These are phyloP conservation scores for Claviceps purpurea DNA, from an alignment of 2,329 filamentous ascomycete genomes.

Conservation along the genomic window DNA sequence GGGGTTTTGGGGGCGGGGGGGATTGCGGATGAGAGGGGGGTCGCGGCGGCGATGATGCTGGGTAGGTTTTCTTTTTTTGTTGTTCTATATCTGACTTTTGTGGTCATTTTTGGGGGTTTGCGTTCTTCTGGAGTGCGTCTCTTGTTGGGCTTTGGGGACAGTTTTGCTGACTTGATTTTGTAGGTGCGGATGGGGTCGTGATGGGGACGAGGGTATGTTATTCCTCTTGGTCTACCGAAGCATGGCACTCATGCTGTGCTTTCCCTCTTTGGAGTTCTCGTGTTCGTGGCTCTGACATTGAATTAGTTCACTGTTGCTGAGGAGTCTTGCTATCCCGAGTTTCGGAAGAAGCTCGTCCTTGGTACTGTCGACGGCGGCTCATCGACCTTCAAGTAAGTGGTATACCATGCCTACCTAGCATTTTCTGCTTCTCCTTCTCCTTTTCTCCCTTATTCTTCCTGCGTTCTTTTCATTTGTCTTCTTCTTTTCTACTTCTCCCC, in stretches of 20 bases:
- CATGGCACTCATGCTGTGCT: too few species aligned
- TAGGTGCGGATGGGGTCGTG: constrained; percentile 28
- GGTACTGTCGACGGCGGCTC: constrained; percentile 28
- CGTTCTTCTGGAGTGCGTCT: too few species aligned
- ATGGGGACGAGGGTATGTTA: constrained; percentile 29
- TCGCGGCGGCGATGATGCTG: constrained; percentile 40
- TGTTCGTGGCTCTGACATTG: background rate
- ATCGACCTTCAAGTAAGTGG: constrained; percentile 30
- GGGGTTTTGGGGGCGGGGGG: constrained; percentile 45
- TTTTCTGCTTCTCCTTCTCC: background rate
- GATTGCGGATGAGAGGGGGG: constrained; percentile 41
- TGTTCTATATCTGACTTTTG: too few species aligned
- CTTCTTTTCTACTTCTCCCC: background rate
- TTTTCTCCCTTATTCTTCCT: background rate
- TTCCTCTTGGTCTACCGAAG: background rate
- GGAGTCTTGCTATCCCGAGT: constrained; percentile 29
- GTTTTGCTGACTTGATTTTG: background rate
- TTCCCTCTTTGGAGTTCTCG: background rate
- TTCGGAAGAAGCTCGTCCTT: constrained; percentile 27
- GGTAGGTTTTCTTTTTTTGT: constrained; percentile 22
- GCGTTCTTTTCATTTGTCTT: background rate
- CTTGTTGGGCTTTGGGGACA: background rate
- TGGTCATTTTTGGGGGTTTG: too few species aligned
- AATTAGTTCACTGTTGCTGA: constrained; percentile 28
- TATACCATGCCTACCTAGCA: background rate